Percentiles rank a stretch among this genome's conserved stretches.
Evolutionary conservation across 768 basidiomycete genomes (phyloP).

Genomic region (Mycena rosella): DNA sequence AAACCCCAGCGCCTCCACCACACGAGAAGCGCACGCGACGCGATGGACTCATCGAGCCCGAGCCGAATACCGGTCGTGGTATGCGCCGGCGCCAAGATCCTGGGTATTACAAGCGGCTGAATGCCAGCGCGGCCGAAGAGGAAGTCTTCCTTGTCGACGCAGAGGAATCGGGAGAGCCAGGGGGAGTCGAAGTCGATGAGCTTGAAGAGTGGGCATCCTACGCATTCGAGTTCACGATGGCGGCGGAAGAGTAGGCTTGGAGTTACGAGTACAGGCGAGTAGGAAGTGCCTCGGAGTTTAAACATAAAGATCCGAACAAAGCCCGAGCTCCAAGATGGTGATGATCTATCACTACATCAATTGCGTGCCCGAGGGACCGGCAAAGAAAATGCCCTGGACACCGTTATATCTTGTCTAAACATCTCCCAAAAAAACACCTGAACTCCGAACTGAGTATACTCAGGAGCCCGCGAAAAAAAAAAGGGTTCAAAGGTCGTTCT

Average conservation of each 20-base stretch:
- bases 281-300: too few relatives aligned
- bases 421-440: too few relatives aligned
- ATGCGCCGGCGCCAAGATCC: constrained; percentile 4
- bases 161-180: constrained; percentile 15
- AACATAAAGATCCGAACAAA: too few relatives aligned
- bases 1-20: constrained; percentile 26
- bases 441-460: too few relatives aligned
- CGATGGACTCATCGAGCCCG: constrained; percentile 24
- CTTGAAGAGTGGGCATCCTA: constrained; percentile 10
- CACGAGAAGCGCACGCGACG: constrained; percentile 16
- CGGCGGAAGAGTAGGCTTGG: constrained; percentile 16
- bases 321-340: too few relatives aligned
- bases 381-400: too few relatives aligned
- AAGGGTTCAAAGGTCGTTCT: too few relatives aligned
- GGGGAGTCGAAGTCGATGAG: constrained; percentile 25
- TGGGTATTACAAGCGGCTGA: constrained; percentile 13
- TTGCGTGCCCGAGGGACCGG: too few relatives aligned
- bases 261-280: too few relatives aligned
- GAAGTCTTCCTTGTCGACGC: constrained; percentile 7
- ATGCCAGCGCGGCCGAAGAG: constrained; percentile 13
- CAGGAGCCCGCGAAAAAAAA: too few relatives aligned
- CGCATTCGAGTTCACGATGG: constrained; percentile 17
- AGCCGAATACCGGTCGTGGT: constrained; percentile 25
- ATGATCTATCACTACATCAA: too few relatives aligned
- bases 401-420: too few relatives aligned